Conservation (phyloP, 768 basidiomycete genomes). For the Suillus plorans region DNA sequence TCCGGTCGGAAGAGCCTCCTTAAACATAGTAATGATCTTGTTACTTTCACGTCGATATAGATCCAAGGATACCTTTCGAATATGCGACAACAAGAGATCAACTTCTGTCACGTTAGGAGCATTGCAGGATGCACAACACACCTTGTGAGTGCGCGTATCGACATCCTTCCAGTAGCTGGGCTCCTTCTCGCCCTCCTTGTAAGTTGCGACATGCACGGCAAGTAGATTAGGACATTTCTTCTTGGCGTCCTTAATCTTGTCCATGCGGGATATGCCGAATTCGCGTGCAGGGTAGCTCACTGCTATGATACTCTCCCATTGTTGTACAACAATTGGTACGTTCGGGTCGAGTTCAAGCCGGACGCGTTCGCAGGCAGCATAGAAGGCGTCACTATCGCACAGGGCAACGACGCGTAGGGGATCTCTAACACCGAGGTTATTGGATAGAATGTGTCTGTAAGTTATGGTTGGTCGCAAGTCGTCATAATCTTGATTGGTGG, state of each 20-base stretch:
- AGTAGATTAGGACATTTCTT: conserved; percentile 82
- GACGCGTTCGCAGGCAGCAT: conserved; percentile 82
- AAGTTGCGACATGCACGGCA: conserved; percentile 94
- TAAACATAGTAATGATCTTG: conserved; percentile 84
- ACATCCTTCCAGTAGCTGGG: conserved; percentile 93
- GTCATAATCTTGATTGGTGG: conserved; percentile 45
- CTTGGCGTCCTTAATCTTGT: conserved; percentile 77
- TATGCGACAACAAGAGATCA: neutral
- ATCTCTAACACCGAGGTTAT: conserved; percentile 67
- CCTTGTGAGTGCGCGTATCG: conserved; percentile 91
- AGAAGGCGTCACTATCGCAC: conserved; percentile 88
- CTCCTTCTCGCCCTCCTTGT: conserved; percentile 81
- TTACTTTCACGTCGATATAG: conserved; percentile 87
- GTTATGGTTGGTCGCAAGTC: conserved; percentile 71
- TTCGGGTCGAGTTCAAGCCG: conserved; percentile 64
- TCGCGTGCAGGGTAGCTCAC: conserved; percentile 94
- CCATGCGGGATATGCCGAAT: conserved; percentile 93
- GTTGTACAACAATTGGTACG: conserved; percentile 77
- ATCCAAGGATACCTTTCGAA: conserved; percentile 84
- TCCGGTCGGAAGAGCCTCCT: conserved; percentile 70
- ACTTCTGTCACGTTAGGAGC: conserved; percentile 1
- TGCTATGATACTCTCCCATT: conserved; percentile 90
- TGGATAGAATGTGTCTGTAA: conserved; percentile 73
- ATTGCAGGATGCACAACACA: conserved; percentile 26
- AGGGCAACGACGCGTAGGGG: conserved; percentile 85